Conservation (phyloP, 2,329 filamentous ascomycete genomes). For the Albifimbria verrucaria region DNA sequence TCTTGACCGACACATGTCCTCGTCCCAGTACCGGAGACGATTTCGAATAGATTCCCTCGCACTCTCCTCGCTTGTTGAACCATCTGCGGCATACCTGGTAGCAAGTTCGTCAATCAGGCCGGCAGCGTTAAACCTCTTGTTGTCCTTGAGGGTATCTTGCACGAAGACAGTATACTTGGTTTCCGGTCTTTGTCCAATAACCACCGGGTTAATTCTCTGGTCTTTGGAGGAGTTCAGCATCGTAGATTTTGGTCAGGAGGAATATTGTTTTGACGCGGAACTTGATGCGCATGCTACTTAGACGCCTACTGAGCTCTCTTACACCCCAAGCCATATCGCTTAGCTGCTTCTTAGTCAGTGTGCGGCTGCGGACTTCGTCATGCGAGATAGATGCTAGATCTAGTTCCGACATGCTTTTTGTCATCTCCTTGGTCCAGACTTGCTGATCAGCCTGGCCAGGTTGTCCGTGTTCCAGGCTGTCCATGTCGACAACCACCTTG, state of each 20-base stretch:
- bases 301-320: constrained; percentile 78
- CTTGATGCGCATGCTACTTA: constrained; percentile 79
- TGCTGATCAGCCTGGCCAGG: constrained; percentile 55
- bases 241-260: constrained; percentile 87
- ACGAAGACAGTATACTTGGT: constrained; percentile 77
- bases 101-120: constrained; percentile 63
- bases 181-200: constrained; percentile 66
- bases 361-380: constrained; percentile 54
- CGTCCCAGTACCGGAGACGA: constrained; percentile 79
- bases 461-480: constrained; percentile 37
- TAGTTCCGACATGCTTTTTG: constrained; percentile 37
- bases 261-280: constrained; percentile 82
- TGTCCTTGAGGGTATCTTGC: constrained; percentile 69
- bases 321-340: constrained; percentile 98
- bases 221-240: constrained; percentile 76
- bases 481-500: constrained; percentile 33
- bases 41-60: constrained; percentile 34
- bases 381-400: constrained; percentile 29
- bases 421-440: constrained; percentile 49
- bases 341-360: constrained; percentile 90
- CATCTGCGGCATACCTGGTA: constrained; percentile 35
- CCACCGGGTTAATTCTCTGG: constrained; percentile 76
- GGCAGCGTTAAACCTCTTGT: constrained; percentile 70
- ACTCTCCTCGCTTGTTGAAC: constrained; percentile 27
- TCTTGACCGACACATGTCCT: constrained; percentile 69